A percentile compares a stretch with the other conserved stretches of the same genome.
phyloP scores from a whole-genome alignment of 495 filamentous ascomycete genomes.

The Xylaria acuta region DNA sequence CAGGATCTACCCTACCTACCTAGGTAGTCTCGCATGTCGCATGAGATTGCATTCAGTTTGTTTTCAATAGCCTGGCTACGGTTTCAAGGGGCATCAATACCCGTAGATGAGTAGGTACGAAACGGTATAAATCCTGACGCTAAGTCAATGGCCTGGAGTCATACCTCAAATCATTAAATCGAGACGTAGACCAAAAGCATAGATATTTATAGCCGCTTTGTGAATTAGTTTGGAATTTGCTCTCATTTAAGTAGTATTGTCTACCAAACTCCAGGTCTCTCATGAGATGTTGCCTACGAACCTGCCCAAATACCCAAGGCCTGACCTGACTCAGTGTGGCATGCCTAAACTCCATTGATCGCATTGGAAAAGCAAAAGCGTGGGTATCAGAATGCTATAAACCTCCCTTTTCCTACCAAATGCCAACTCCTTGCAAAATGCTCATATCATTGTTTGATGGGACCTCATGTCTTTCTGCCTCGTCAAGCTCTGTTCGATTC shows the following conservation, averaged over 20 bases:
- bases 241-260: background rate
- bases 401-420: constrained; percentile 13
- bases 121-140: background rate
- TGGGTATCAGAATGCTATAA: constrained; percentile 21
- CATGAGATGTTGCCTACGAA: background rate
- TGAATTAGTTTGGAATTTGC: background rate
- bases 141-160: background rate
- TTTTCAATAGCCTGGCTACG: too few species aligned
- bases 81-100: too few species aligned
- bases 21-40: too few species aligned
- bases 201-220: too few species aligned
- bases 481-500: constrained; percentile 20
- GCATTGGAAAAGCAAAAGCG: background rate
- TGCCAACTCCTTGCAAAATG: constrained; percentile 12
- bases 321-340: background rate
- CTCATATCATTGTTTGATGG: constrained; percentile 12
- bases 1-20: too few species aligned
- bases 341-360: background rate
- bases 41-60: too few species aligned
- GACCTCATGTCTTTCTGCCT: background rate
- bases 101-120: too few species aligned
- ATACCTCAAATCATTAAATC: background rate
- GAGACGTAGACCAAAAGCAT: background rate
- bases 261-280: background rate
- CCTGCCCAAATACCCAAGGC: background rate